phyloP scores from a whole-genome alignment of 2,329 filamentous ascomycete genomes.

The Fusarium vanettenii region DNA sequence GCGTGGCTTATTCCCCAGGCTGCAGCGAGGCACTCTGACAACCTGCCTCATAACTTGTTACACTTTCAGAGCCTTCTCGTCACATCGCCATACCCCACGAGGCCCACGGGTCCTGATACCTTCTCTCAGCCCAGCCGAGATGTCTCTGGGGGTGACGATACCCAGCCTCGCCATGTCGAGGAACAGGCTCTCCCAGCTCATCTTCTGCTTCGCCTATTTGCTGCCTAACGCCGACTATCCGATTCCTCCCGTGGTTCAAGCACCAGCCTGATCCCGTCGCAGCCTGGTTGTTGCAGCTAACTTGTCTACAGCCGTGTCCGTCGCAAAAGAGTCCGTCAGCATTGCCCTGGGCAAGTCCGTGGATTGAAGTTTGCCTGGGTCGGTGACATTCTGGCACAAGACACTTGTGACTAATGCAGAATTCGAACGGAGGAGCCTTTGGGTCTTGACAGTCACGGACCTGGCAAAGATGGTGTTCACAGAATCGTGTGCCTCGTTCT shows the following conservation, averaged over 20 bases:
- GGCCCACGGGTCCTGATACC: constrained; percentile 24
- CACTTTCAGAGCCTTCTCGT: constrained; percentile 4
- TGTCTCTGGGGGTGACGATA: constrained; percentile 14
- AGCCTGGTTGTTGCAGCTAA: constrained; percentile 30
- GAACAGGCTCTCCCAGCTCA: background rate
- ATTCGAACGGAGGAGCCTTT: constrained; percentile 23
- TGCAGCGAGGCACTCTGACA: background rate
- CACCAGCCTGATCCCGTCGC: constrained; percentile 25
- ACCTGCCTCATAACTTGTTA: background rate
- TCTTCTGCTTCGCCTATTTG: background rate
- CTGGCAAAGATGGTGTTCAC: constrained; percentile 40
- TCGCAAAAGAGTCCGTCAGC: constrained; percentile 31
- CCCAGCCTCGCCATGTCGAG: background rate
- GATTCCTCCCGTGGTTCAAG: constrained; percentile 20
- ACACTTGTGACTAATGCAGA: constrained; percentile 36
- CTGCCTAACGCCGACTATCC: background rate
- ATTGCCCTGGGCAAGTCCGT: background rate
- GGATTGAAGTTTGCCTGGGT: constrained; percentile 8
- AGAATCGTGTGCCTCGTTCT: constrained; percentile 20
- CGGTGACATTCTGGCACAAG: constrained; percentile 22
- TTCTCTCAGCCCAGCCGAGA: constrained; percentile 28
- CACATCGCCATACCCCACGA: constrained; percentile 32
- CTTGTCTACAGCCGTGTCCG: constrained; percentile 31
- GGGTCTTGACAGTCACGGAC: constrained; percentile 32
- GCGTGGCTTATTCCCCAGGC: constrained; percentile 5